Percentiles rank a stretch among this genome's conserved stretches.
Conservation (phyloP, 2,329 filamentous ascomycete genomes). For the Berkeleyomyces rouxiae region DNA sequence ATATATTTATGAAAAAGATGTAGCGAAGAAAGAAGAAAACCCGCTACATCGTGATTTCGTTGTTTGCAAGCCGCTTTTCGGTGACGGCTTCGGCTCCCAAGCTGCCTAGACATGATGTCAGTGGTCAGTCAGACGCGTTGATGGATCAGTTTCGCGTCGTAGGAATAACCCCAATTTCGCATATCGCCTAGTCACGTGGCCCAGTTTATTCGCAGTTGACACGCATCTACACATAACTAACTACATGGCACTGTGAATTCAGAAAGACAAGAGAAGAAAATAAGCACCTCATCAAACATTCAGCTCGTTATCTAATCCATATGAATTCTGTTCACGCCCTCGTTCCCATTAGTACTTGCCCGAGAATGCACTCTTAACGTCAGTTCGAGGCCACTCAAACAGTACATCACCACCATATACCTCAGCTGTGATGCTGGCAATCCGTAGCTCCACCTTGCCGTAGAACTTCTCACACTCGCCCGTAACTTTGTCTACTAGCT, state of each 20-base stretch:
- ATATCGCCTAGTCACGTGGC: not conserved
- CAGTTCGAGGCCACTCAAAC: slow-evolving; percentile 48
- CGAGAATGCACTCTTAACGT: slow-evolving; percentile 42
- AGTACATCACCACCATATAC: slow-evolving; percentile 48
- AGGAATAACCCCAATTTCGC: not conserved
- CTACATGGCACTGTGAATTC: not conserved
- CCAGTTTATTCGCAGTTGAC: not conserved
- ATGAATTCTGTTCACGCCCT: not conserved
- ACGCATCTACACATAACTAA: not conserved
- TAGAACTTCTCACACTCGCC: slow-evolving; percentile 48
- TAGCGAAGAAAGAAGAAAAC: no score
- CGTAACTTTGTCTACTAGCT: slow-evolving; percentile 40
- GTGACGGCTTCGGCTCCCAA: no score
- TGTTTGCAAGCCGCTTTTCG: no score
- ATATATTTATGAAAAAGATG: no score
- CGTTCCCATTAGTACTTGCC: slow-evolving; percentile 3
- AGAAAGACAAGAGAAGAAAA: not conserved
- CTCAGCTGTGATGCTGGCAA: slow-evolving; percentile 41
- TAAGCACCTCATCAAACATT: not conserved
- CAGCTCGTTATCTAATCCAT: not conserved
- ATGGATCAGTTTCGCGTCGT: not conserved
- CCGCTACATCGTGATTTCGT: no score
- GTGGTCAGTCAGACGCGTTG: not conserved
- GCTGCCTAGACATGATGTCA: not conserved
- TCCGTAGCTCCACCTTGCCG: slow-evolving; percentile 41